These are phyloP conservation scores for Phoma sp. DNA, from an alignment of 2,329 filamentous ascomycete genomes.

Conservation along the genomic window DNA sequence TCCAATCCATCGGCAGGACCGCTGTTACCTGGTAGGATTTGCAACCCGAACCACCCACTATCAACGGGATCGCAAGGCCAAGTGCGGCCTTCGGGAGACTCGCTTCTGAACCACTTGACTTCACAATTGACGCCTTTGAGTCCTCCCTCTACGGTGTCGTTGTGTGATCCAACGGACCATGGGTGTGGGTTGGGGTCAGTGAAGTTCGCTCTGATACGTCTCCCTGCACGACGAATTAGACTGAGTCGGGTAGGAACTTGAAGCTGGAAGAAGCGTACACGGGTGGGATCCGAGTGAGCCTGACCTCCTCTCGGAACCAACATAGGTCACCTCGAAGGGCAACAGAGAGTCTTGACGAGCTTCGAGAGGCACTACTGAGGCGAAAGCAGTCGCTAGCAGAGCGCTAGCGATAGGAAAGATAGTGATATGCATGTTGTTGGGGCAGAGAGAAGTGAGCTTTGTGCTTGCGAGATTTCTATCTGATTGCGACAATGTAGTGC, in stretches of 20 bases:
- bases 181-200: constrained; percentile 22
- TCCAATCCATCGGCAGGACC: background rate
- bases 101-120: constrained; percentile 20
- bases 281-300: background rate
- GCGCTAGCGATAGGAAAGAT: background rate
- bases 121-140: constrained; percentile 17
- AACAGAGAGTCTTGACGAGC: constrained; percentile 1
- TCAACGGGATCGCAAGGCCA: constrained; percentile 22
- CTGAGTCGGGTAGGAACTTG: background rate
- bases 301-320: background rate
- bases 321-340: constrained; percentile 1
- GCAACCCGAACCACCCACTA: background rate
- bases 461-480: background rate
- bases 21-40: background rate
- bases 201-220: constrained; percentile 17
- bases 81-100: constrained; percentile 15
- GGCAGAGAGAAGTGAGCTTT: background rate
- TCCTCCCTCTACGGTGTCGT: constrained; percentile 12
- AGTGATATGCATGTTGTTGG: background rate
- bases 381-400: background rate
- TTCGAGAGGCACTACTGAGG: background rate
- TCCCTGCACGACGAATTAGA: background rate
- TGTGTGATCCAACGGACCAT: background rate
- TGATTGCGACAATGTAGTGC: background rate
- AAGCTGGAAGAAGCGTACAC: background rate